Evolutionary conservation across 768 basidiomycete species (phyloP).

Genomic region (Trametes cubensis): DNA sequence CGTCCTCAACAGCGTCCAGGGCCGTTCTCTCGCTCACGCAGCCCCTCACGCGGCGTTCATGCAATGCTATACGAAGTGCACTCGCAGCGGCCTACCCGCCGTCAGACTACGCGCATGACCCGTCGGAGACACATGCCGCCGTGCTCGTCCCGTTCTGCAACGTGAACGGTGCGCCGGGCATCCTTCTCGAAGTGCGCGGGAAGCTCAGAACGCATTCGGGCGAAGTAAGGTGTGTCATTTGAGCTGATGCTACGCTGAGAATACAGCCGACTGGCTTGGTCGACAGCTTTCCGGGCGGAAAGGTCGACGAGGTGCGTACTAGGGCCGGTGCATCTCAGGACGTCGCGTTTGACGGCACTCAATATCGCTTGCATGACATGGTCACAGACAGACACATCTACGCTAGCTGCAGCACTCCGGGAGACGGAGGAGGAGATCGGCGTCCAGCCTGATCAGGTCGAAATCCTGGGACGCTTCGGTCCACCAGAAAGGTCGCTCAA

Average conservation of each 20-base stretch:
- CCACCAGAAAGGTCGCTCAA: constrained; percentile 60
- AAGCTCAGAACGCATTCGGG: constrained; percentile 71
- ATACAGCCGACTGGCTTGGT: not conserved
- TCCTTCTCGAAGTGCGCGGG: constrained; percentile 72
- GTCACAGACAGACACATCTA: constrained; percentile 52
- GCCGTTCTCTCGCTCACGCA: constrained; percentile 35
- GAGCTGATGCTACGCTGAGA: not conserved
- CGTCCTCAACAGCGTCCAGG: constrained; percentile 9
- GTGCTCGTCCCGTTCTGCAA: constrained; percentile 82
- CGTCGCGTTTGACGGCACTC: not conserved
- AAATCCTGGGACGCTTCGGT: constrained; percentile 66
- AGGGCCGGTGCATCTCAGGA: not conserved
- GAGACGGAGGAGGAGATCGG: constrained; percentile 80
- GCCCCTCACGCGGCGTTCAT: constrained; percentile 42
- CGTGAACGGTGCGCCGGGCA: constrained; percentile 62
- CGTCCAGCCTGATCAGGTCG: constrained; percentile 57
- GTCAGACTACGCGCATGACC: constrained; percentile 24
- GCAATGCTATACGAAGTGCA: constrained; percentile 35
- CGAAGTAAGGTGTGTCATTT: constrained; percentile 67
- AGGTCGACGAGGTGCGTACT: constrained; percentile 58
- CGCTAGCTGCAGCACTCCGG: constrained; percentile 61
- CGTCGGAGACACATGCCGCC: constrained; percentile 55
- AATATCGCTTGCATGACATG: not conserved
- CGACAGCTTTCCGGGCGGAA: constrained; percentile 74
- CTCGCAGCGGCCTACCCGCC: constrained; percentile 29